Percentiles rank a stretch among this genome's conserved stretches.
phyloP scores from a whole-genome alignment of 306 rosid genomes.

The Cucumis sativus region Cucumber_9930_V3 NC_026660.2:19346001-19346500 shows the following conservation, averaged over 20 bases:
- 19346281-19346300: neutral
- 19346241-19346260: too few relatives aligned
- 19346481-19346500: too few relatives aligned
- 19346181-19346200: conserved; percentile 69
- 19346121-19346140: conserved; percentile 30
- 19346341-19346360: conserved; percentile 96
- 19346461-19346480: too few relatives aligned
- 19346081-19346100: conserved; percentile 44
- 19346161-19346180: conserved; percentile 23
- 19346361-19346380: conserved; percentile 94
- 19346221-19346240: conserved; percentile 5
- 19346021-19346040: conserved; percentile 77
- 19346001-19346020: conserved; percentile 28
- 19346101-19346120: conserved; percentile 25
- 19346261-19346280: neutral
- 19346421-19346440: conserved; percentile 27
- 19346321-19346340: conserved; percentile 79
- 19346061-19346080: conserved; percentile 37
- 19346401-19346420: conserved; percentile 93
- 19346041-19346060: conserved; percentile 47
- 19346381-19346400: conserved; percentile 96
- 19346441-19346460: too few relatives aligned
- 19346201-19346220: conserved; percentile 81
- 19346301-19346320: conserved; percentile 46
- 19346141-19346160: conserved; percentile 22